Conservation (phyloP, 306 rosid genomes). For the Cyclanthera cordifolia region DNA sequence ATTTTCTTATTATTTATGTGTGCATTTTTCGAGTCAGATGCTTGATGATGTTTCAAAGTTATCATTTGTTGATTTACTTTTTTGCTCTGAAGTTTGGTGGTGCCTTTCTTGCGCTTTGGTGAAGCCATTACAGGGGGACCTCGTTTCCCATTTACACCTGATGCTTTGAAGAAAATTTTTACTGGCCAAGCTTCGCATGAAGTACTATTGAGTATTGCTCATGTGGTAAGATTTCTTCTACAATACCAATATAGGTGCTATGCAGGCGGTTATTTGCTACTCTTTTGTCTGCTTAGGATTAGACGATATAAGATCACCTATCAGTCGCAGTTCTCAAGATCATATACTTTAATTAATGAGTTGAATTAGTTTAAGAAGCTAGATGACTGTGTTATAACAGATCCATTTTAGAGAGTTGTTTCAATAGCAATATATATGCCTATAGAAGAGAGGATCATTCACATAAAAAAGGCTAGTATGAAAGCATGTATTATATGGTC, state of each 20-base stretch:
- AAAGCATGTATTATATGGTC: no score
- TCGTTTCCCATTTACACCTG: constrained; percentile 75
- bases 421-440: no score
- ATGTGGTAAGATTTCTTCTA: constrained; percentile 45
- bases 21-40: neutral
- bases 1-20: no score
- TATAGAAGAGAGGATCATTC: no score
- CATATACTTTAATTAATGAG: neutral
- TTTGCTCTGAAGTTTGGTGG: constrained; percentile 45
- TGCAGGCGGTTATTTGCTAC: constrained; percentile 6
- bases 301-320: neutral
- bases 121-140: constrained; percentile 60
- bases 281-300: neutral
- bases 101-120: constrained; percentile 88
- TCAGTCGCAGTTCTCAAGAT: neutral
- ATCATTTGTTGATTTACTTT: neutral
- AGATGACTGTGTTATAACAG: neutral
- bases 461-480: neutral
- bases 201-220: constrained; percentile 56
- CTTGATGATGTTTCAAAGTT: neutral
- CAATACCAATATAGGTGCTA: neutral
- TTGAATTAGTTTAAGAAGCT: neutral
- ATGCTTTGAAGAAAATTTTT: constrained; percentile 70
- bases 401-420: neutral
- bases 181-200: constrained; percentile 73